phyloP scores from a whole-genome alignment of 805 yeast species.

The Candida oleophila region DNA sequence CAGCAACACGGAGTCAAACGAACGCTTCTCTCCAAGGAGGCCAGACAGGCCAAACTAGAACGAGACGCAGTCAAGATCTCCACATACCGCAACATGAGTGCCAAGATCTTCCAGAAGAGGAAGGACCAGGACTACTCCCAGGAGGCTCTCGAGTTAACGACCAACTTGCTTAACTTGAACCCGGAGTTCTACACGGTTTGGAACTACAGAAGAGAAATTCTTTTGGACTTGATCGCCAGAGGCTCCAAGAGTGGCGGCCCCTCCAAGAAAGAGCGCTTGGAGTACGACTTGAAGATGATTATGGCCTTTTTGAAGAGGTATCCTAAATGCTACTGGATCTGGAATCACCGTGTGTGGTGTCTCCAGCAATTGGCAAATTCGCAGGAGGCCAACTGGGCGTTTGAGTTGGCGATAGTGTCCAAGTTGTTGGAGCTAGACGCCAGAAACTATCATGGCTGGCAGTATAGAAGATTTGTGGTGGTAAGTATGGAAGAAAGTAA shows the following conservation, averaged over 20 bases:
- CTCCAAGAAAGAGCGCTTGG: slow-evolving; percentile 25
- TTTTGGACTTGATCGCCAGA: slow-evolving; percentile 30
- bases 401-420: slow-evolving; percentile 68
- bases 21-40: slow-evolving; percentile 54
- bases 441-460: slow-evolving; percentile 96
- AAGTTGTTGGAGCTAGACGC: slow-evolving; percentile 69
- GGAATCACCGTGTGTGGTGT: slow-evolving; percentile 92
- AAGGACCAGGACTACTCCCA: slow-evolving; percentile 15
- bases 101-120: slow-evolving; percentile 37
- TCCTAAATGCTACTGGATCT: slow-evolving; percentile 96
- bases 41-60: slow-evolving; percentile 47
- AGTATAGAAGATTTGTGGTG: slow-evolving; percentile 77
- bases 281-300: slow-evolving; percentile 61
- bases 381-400: slow-evolving; percentile 59
- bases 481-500: slow-evolving; percentile 26
- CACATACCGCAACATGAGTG: slow-evolving; percentile 49
- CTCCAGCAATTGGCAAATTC: slow-evolving; percentile 45
- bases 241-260: too few relatives aligned
- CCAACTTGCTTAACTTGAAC: slow-evolving; percentile 58
- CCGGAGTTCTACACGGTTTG: slow-evolving; percentile 89
- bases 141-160: slow-evolving; percentile 51
- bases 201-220: slow-evolving; percentile 82
- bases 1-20: slow-evolving; percentile 74
- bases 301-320: slow-evolving; percentile 55
- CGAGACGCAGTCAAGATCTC: slow-evolving; percentile 63